These are phyloP conservation scores for Colletotrichum tamarilloi DNA, from an alignment of 2,329 filamentous ascomycete genomes.

Conservation along the genomic window DNA sequence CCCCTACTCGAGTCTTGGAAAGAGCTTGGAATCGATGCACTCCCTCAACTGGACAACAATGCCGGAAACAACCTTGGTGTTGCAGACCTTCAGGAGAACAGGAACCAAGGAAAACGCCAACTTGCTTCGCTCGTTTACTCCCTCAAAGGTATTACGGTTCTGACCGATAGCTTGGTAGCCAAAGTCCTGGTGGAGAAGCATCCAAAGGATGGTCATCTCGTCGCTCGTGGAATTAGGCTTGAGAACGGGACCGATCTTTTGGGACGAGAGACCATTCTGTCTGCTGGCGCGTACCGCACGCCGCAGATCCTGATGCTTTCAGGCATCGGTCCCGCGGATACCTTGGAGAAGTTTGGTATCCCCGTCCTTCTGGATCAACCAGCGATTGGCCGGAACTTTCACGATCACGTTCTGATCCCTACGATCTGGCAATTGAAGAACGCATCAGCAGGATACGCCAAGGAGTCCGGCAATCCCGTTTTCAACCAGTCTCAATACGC, in stretches of 20 bases:
- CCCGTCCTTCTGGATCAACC: neutral
- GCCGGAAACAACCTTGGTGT: too few species aligned
- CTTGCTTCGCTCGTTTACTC: too few species aligned
- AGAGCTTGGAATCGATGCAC: constrained; percentile 38
- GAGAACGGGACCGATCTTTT: too few species aligned
- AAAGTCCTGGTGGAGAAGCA: too few species aligned
- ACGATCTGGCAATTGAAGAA: constrained; percentile 46
- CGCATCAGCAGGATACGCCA: constrained; percentile 44
- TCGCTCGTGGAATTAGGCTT: too few species aligned
- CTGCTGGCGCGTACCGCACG: neutral
- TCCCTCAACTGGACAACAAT: too few species aligned
- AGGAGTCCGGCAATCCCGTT: constrained; percentile 47
- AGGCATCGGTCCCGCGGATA: constrained; percentile 4
- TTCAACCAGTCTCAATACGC: constrained; percentile 49
- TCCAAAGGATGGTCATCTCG: too few species aligned
- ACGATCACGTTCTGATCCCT: constrained; percentile 39
- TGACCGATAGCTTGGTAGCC: too few species aligned
- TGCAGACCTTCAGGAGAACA: too few species aligned
- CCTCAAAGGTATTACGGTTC: too few species aligned
- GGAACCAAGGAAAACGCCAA: too few species aligned
- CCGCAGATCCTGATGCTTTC: constrained; percentile 24
- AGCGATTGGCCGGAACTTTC: neutral
- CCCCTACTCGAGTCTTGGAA: constrained; percentile 50
- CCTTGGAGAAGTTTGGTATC: neutral
- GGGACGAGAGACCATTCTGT: too few species aligned